Base-by-base conservation (phyloP, 371 early-diverging fungal species). In the Haplosporangium sp. region DNA sequence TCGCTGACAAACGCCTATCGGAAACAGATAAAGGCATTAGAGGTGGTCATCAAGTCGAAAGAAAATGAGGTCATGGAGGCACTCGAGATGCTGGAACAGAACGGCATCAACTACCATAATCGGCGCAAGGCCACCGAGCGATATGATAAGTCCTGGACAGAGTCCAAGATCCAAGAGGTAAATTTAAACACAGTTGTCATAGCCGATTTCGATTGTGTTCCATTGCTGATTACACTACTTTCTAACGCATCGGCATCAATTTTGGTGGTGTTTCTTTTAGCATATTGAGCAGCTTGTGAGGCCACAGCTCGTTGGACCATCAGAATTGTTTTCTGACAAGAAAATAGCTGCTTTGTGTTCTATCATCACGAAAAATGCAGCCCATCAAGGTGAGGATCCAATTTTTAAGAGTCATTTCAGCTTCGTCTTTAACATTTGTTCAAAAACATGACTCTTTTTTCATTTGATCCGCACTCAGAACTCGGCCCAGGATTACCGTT, bases 41-140 rank as follows among this genome's bases (percentile, higher is more conserved):
- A 79, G 48, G 29, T 41, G 14, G 55, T 73, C 10, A 71, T 79
- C 36, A 72, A 72, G 43, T 36, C 69, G 43, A 79, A 79, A 40
- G 80, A 79, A 29, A 61, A 55, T 23, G 80, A 79, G 20, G 73
- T 79, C 13, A 54, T 62, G 18, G 80, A 79, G 50, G 69, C 73
- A 1, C 45, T 79, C 0, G 80, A 79, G 69, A 54, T 79, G 59
- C 6, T 79, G 63, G 80, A 73, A 51, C 69, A 68, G 21, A 62
- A 57, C 48, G 80, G 80, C 0, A 43, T 73, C 10, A 55, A 48
- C 3, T 67, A 79, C 52, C 69, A 57, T 18, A 67, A 72, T 18
- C 73, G 80, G 23, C 61, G 73, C 21, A 68, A 65, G 48, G 66
- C 59, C 5, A 79, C 80, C 21, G 69, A 72, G 41, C 65, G 66